Evolutionary conservation across 768 basidiomycete species (phyloP), one percentile per base, ranked within the genome.

Genomic region (Mycena indigotica): DNA sequence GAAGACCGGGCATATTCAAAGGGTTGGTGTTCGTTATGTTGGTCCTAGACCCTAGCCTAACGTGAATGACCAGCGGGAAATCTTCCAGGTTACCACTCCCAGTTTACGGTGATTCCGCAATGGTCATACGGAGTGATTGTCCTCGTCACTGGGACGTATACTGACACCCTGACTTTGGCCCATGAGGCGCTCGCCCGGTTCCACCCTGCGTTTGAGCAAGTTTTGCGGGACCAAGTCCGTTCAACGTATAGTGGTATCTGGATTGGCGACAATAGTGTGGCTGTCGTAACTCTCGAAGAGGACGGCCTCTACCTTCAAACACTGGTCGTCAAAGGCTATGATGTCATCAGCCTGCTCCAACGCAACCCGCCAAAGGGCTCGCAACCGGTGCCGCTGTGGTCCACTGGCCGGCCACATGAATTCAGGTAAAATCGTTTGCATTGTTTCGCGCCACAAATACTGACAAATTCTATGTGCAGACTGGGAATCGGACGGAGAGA

Each of bases 51-150:
- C 26, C 3, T 28, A 17, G 2, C 2, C 41, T 56, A 3, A 49
- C 35, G 10, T 26, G 4, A 1, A 4, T 4, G 8, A 15, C 5
- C 17, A 78, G 78, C 69, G 24, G 77, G 78, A 17, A 75, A 75
- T 51, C 62, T 78, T 13, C 65, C 69, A 1, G 77, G 76, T 3
- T 74, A 75, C 46, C 76, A 78, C 56, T 72, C 73, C 0, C 72
- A 72, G 57, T 77, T 79, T 55, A 71, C 67, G 5, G 50, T 79
- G 49, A 68, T 77, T 56, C 75, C 75, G 16, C 72, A 73, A 30
- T 72, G 70, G 51, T 74, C 75, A 2, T 76, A 77, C 26, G 78
- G 78, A 0, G 69, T 79, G 35, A 70, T 79, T 25, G 70, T 77
- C 0, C 72, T 80, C 24, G 58, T 75, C 32, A 76, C 77, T 0